Evolutionary conservation across 2,329 filamentous ascomycete genomes (phyloP), one percentile per base, ranked within the genome.

Genomic region (Parafenestella ontariensis): DNA sequence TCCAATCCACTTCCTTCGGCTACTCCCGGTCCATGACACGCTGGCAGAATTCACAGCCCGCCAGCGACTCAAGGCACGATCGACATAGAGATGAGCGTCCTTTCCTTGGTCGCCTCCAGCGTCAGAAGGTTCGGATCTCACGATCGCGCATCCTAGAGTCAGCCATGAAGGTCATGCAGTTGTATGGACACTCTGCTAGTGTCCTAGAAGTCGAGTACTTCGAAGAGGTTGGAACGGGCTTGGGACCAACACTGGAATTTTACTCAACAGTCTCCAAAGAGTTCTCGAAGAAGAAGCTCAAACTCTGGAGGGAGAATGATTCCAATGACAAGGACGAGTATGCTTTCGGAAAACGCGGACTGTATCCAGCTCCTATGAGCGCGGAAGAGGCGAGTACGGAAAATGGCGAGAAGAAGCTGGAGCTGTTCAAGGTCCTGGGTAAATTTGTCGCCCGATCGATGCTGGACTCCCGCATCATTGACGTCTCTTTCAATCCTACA

Each of bases 191-290:
- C n/a, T 96, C 94, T 1, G 91, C 96, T 54, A 98, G 94, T 73
- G 91, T 98, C 24, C 80, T 99, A 0, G 95, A 99, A 71, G 94
- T 99, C 1, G 96, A 99, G 70, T 99, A 99, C 71, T 99, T 99
- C 65, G 95, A 98, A 69, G 95, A 99, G 77, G 95, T 99, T 20
- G 95, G 95, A 52, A 99, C 96, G 21, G 95, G 95, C 42, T 83
- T 99, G 41, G 95, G 95, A 0, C 95, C 95, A 3, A 99, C 95
- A 0, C 83, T 99, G 13, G 95, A 99, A 73, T 99, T 99, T 74
- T 99, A 99, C 77, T 96, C 95, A 0, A 96, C 91, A 0, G 94
- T 98, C 1, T 99, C 95, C 0, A 95, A 91, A 66, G 95, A 99
- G 73, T 98, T 98, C 70, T 94, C 91, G 0, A 96, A 95, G 82